Evolutionary conservation across 176 grass and related monocot species (phyloP), one percentile per base, ranked within the genome.

Genomic region (Oryza officinalis): DNA sequence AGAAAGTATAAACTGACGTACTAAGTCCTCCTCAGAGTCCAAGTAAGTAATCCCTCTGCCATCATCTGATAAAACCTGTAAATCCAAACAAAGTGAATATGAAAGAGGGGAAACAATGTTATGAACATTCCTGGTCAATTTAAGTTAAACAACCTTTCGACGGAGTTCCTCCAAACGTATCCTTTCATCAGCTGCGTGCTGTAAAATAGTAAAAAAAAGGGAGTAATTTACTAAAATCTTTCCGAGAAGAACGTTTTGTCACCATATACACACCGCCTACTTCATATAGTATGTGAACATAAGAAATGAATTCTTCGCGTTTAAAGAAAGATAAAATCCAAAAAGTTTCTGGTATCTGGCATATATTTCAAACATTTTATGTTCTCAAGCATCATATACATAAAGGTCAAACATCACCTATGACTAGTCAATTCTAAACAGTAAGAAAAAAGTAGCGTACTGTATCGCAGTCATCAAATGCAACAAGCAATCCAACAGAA

Each of bases 101-200:
- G 40, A 76, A 57, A 73, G 69, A 67, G 20, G 45, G 31, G 33
- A 72, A 67, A n/a, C 8, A 67, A 72, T 60, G 47, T 74, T 79
- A 50, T 73, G n/a, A 78, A 32, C 41, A 57, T 59, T 89, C 41
- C 75, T 65, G 67, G 40, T 74, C 43, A 52, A 20, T 80, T 75
- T 46, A 71, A 83, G 70, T 67, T 72, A 74, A 73, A 50, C n/a
- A 86, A 98, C 96, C 93, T 95, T 93, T 75, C 72, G 88, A 41
- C 76, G 96, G 38, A 98, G 90, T 60, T 95, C 91, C 91, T 98
- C 96, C 77, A 98, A 80, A 76, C 87, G 91, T 85, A 98, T 98
- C 73, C 96, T 94, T 88, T 98, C 93, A 84, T 98, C 96, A 77
- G 96, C 96, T 50, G 96, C 96, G 75, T 98, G 96, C 96, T 98